Evolutionary conservation across 352 stramenopile genomes (phyloP), one percentile per base, ranked within the genome.

Genomic region (Globisporangium paroecandrum): DNA sequence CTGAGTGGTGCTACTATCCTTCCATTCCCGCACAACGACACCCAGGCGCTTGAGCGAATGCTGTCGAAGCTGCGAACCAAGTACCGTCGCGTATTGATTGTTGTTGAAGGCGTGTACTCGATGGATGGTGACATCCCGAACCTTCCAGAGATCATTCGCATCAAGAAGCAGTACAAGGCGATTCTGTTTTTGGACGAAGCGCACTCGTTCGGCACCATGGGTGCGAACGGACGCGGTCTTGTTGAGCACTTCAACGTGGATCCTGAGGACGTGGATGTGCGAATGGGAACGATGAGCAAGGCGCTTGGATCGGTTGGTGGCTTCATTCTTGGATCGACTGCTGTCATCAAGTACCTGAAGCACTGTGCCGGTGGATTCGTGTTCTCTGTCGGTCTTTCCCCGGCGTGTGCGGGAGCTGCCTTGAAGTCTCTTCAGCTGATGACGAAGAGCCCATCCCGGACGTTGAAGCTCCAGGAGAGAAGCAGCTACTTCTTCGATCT

Each of bases 21-120:
- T 47, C 81, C 83, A 24, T 94, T 91, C 73, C 86, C 83, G 2
- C 86, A 94, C 70, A 94, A 94, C 58, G 81, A 94, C 71, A 85
- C 75, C 10, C 71, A 82, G 54, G 80, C 83, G 18, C 76, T 91
- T 4, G 86, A 92, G n/a, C 81, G 82, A 27, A 91, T 94, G 80
- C 69, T 94, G 25, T 70, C 64, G 18, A 83, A 81, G 69, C 71
- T 94, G 32, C 83, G 85, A 18, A 85, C 77, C 58, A 85, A 83
- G 67, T 94, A 91, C 69, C 86, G 86, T 18, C 86, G 86, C 34
- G 86, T 94, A 29, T 68, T 94, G 2, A 88, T 90, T 32, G 78
- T 90, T 25, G 78, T 81, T 10, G 82, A 90, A 60, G 81, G 80
- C 56, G 80, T 89, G 24, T 89, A 90, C 69, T 83, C 77, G 57